phyloP scores from a whole-genome alignment of 345 rosid genomes.

The Rhodomyrtus tomentosa region DNA sequence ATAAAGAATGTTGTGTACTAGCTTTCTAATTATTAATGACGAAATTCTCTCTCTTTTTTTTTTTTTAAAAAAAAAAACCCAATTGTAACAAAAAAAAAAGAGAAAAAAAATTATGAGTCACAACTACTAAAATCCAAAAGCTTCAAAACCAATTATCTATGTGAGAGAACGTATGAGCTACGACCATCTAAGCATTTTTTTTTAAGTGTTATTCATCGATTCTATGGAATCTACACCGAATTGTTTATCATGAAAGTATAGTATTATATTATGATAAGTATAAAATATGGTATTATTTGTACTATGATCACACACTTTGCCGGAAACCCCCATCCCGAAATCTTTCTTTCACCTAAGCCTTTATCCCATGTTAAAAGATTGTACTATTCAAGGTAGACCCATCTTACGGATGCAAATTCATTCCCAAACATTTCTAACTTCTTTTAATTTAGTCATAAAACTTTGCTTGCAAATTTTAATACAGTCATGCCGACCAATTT shows the following conservation, averaged over 20 bases:
- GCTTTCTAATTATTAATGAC: neutral
- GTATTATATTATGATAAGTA: neutral
- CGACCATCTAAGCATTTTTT: neutral
- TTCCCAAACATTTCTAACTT: neutral
- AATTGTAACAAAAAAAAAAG: neutral
- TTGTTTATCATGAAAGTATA: neutral
- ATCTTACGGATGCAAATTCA: fast-evolving
- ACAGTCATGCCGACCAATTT: fast-evolving
- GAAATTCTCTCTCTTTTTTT: neutral
- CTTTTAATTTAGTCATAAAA: neutral
- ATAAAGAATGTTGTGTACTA: neutral
- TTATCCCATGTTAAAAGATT: neutral
- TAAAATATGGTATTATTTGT: neutral
- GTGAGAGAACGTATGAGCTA: neutral
- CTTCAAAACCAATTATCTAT: neutral
- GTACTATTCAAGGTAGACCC: fast-evolving
- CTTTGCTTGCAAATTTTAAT: neutral
- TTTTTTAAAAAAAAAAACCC: too few species aligned
- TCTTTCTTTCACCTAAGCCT: neutral
- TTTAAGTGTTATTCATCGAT: neutral
- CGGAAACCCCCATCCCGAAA: neutral
- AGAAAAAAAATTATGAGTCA: neutral
- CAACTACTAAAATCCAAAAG: neutral
- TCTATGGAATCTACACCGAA: neutral
- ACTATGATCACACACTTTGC: neutral